Evolutionary conservation across 768 basidiomycete species (phyloP).

Genomic region (Agrocybe praecox): DNA sequence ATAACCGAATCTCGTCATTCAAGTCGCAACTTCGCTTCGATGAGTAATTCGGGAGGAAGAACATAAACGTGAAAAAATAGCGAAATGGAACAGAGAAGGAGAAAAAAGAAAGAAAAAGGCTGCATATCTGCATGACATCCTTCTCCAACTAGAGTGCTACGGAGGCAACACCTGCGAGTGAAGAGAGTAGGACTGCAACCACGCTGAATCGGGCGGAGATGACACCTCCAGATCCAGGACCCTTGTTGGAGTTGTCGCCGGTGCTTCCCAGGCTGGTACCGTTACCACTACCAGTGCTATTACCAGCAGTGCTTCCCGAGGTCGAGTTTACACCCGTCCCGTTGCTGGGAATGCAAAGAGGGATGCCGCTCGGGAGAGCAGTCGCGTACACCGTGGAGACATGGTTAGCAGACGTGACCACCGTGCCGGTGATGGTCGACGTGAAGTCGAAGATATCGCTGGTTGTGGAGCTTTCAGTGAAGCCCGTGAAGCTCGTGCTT

Average conservation of each 20-base stretch:
- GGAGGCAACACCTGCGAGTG: background rate
- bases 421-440: background rate
- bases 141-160: background rate
- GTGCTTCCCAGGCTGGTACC: background rate
- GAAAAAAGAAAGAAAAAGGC: background rate
- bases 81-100: no score
- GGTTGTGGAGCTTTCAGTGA: background rate
- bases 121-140: background rate
- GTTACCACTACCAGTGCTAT: background rate
- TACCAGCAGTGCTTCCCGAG: no score
- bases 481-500: background rate
- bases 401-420: background rate
- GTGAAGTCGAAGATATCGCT: background rate
- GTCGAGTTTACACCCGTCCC: background rate
- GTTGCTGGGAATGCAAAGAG: background rate
- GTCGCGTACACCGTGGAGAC: background rate
- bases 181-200: background rate
- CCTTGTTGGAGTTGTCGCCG: background rate
- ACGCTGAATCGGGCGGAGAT: background rate
- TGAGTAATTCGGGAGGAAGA: no score
- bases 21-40: no score
- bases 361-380: background rate
- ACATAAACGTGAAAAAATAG: no score
- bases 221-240: background rate
- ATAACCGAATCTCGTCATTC: background rate